These are phyloP conservation scores for Populus davidiana DNA, from an alignment of 345 rosid species.

Conservation along the genomic window DNA sequence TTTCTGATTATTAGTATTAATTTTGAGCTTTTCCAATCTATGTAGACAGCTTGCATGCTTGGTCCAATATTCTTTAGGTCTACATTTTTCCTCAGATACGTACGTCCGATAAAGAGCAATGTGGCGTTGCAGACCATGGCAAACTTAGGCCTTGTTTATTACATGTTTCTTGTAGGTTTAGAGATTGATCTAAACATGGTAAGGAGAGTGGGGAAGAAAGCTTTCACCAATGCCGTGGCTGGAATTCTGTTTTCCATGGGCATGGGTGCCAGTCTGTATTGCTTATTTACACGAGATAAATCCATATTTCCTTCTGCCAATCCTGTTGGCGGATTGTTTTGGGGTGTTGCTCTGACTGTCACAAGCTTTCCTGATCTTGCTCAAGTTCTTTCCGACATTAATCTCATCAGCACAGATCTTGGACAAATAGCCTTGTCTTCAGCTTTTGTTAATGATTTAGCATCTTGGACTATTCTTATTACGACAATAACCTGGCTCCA, in stretches of 20 bases:
- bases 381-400: conserved; percentile 52
- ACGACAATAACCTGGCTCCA: conserved; percentile 14
- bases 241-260: conserved; percentile 13
- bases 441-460: conserved; percentile 42
- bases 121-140: conserved; percentile 15
- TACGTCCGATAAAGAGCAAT: neutral
- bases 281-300: neutral
- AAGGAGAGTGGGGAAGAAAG: conserved; percentile 6
- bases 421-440: conserved; percentile 52
- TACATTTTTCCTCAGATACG: no score
- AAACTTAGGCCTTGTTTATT: conserved; percentile 22
- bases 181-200: conserved; percentile 30
- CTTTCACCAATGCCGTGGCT: conserved; percentile 5
- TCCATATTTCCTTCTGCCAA: neutral
- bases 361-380: conserved; percentile 66
- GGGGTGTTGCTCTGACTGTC: conserved; percentile 46
- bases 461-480: conserved; percentile 50
- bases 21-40: neutral
- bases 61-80: no score
- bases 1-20: no score
- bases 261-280: conserved; percentile 7
- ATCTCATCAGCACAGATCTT: conserved; percentile 57
- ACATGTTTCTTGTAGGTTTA: conserved; percentile 35
- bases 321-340: conserved; percentile 29
- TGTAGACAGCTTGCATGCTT: no score